Percentiles rank a stretch among this genome's conserved stretches.
Conservation (phyloP, 2,329 filamentous ascomycete species). For the Botrytis deweyae region DNA sequence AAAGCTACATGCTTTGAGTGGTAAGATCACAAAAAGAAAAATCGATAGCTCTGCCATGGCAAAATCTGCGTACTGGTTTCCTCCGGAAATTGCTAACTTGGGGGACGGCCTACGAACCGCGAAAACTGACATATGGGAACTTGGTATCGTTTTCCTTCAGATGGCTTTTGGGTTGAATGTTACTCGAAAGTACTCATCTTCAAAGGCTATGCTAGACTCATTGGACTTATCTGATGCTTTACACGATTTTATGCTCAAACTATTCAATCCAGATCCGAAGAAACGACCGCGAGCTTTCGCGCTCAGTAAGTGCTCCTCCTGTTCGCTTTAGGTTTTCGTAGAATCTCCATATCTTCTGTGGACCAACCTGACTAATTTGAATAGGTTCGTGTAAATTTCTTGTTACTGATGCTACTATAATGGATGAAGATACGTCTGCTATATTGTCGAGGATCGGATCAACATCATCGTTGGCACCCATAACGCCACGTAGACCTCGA, state of each 20-base stretch:
- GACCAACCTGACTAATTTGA: neutral
- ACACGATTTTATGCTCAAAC: conserved; percentile 75
- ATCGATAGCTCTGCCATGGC: conserved; percentile 57
- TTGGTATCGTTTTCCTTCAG: conserved; percentile 87
- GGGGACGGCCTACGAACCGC: conserved; percentile 63
- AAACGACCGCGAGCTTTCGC: conserved; percentile 83
- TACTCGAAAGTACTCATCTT: conserved; percentile 74
- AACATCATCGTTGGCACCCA: conserved; percentile 44
- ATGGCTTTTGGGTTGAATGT: conserved; percentile 88
- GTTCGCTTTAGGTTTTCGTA: neutral
- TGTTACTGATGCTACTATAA: conserved; percentile 61
- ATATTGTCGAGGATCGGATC: conserved; percentile 44
- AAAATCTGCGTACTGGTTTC: conserved; percentile 78
- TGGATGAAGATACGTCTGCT: conserved; percentile 43
- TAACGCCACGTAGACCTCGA: conserved; percentile 51
- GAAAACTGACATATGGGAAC: conserved; percentile 93
- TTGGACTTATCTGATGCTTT: conserved; percentile 72
- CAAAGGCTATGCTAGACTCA: conserved; percentile 68
- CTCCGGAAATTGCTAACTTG: conserved; percentile 69
- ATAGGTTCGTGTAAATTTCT: conserved; percentile 59
- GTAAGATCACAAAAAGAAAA: conserved; percentile 54
- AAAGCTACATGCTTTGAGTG: conserved; percentile 61
- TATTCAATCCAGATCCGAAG: conserved; percentile 82
- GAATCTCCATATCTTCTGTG: no score
- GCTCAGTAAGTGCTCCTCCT: conserved; percentile 43